Base-by-base conservation (phyloP, 441 rosid genomes). In the Gossypium lobatum region DNA sequence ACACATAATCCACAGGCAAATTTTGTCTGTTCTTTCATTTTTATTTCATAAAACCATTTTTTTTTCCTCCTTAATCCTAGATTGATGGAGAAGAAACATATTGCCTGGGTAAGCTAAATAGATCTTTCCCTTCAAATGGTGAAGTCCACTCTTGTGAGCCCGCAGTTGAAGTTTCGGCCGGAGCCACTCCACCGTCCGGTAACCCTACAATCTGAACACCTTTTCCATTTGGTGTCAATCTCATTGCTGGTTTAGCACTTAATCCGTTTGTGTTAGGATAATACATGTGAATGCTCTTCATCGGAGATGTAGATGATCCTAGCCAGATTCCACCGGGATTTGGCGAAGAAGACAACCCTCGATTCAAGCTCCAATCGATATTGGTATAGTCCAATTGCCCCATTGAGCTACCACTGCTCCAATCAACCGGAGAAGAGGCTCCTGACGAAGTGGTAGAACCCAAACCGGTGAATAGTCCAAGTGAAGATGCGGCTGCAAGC, bases 341-440 rank as follows among this genome's bases (percentile, higher is more conserved):
- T 52, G 77, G 82, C 37, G 76, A 78, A 73, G 64, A 48, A 16
- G 88, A 48, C 74, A 82, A 53, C 25, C 88, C 84, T 59, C 86
- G 87, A 78, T 90, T 85, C 83, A 93, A 80, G 77, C 91, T 87
- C 98, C 98, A 93, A 85, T 93, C 98, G 57, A 93, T 83, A 77
- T 74, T 89, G 53, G 81, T 81, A 79, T 93, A 93, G 58, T 93
- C 95, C 45, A 88, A 68, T 64, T 85, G 88, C 23, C 88, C 78
- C 80, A 83, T 80, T 0, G 85, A 81, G 45, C 92, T 88, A 45
- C 89, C 83, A 11, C 88, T 87, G 75, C 83, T 83, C 97, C 98
- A 92, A 79, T 93, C 93, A 42, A 92, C 87, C 0, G 92, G 91
- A 69, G 96, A 88, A 31, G 92, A 79, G n/a, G 90, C 81, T 18